Conservation (phyloP, 2,329 filamentous ascomycete species). For the Pseudogymnoascus destructans region DNA sequence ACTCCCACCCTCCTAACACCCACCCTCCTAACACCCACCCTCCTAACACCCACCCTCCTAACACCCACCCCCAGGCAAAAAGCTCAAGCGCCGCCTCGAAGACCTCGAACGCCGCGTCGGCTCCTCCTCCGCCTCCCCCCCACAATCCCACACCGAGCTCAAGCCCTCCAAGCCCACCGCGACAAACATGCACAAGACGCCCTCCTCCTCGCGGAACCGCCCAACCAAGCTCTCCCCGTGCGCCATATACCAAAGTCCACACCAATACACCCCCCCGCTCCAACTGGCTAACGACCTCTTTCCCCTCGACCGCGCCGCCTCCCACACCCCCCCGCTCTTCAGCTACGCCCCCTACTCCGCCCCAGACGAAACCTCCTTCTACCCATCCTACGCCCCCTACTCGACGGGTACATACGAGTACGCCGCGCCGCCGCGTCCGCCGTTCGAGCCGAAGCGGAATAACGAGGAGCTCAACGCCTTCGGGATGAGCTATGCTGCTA, state of each 20-base stretch:
- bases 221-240: conserved; percentile 24
- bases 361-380: conserved; percentile 45
- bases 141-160: conserved; percentile 37
- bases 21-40: neutral
- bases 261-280: conserved; percentile 50
- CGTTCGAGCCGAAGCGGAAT: conserved; percentile 49
- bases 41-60: too few species aligned
- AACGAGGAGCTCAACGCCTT: conserved; percentile 49
- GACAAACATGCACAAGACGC: conserved; percentile 19
- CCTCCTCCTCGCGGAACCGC: conserved; percentile 12
- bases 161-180: conserved; percentile 14
- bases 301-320: conserved; percentile 51
- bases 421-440: conserved; percentile 29
- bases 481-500: conserved; percentile 55
- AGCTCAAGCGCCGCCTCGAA: conserved; percentile 80
- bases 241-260: conserved; percentile 30
- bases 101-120: conserved; percentile 71
- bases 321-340: conserved; percentile 57
- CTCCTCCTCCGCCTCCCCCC: conserved; percentile 42
- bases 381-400: conserved; percentile 39
- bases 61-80: conserved; percentile 52
- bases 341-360: conserved; percentile 54
- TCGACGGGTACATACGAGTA: conserved; percentile 41
- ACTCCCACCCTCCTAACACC: neutral
- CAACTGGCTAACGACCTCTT: conserved; percentile 54